Evolutionary conservation across 495 filamentous ascomycete species (phyloP).

Genomic region (Glonium stellatum): DNA sequence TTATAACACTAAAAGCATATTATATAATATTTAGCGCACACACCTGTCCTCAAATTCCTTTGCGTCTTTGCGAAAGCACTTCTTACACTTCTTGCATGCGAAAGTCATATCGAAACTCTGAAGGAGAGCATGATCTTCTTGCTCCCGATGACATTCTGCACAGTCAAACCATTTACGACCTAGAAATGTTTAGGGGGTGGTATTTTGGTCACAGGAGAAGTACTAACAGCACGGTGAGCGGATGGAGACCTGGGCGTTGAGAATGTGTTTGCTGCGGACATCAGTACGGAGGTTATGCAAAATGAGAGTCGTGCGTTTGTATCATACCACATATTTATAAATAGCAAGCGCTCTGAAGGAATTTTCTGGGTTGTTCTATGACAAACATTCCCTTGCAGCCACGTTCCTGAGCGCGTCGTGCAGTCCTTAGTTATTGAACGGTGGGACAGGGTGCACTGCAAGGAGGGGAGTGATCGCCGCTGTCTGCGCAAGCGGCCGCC

Average conservation of each 20-base stretch:
- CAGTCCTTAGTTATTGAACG: background rate
- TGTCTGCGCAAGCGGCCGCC: background rate
- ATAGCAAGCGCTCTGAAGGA: no score
- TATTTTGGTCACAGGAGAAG: background rate
- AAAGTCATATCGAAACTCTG: constrained; percentile 84
- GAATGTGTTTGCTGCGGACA: constrained; percentile 74
- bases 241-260: constrained; percentile 96
- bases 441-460: background rate
- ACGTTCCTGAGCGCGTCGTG: background rate
- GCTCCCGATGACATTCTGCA: constrained; percentile 83
- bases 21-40: background rate
- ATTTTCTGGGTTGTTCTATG: background rate
- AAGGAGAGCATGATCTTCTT: constrained; percentile 62
- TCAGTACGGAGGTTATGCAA: constrained; percentile 23
- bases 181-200: constrained; percentile 28
- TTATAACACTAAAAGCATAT: background rate
- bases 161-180: constrained; percentile 98
- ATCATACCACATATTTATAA: constrained; percentile 24
- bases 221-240: constrained; percentile 86
- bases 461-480: background rate
- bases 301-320: background rate
- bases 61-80: constrained; percentile 91
- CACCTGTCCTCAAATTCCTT: constrained; percentile 83
- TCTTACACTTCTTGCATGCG: constrained; percentile 97
- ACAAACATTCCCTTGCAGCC: background rate